Evolutionary conservation across 2,329 filamentous ascomycete genomes (phyloP).

Genomic region (Lasiodiplodia gonubiensis): DNA sequence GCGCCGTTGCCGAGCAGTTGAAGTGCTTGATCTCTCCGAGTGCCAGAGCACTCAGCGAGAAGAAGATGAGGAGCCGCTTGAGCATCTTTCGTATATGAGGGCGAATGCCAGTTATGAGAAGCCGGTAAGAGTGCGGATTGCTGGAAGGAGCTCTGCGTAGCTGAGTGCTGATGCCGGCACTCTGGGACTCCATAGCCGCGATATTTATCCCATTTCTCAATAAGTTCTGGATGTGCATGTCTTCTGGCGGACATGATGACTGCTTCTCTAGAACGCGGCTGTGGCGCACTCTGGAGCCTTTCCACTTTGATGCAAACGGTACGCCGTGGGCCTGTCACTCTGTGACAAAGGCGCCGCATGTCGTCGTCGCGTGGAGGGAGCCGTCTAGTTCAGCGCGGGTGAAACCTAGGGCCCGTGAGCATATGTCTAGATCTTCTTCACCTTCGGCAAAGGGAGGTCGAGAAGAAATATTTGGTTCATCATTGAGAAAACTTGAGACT

Average conservation of each 20-base stretch:
- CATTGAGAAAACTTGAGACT: slow-evolving; percentile 26
- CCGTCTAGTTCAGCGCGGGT: slow-evolving; percentile 13
- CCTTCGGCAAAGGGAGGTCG: slow-evolving; percentile 12
- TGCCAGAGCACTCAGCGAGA: slow-evolving; percentile 38
- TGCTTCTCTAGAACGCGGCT: slow-evolving; percentile 27
- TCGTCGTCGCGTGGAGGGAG: slow-evolving; percentile 8
- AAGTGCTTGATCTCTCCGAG: slow-evolving; percentile 44
- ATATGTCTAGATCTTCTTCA: slow-evolving; percentile 22
- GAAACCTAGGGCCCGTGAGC: slow-evolving; percentile 17
- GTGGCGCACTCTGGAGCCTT: slow-evolving; percentile 29
- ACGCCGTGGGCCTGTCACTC: slow-evolving; percentile 9
- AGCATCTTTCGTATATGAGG: slow-evolving; percentile 34
- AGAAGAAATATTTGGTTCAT: slow-evolving; percentile 28
- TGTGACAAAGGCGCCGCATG: slow-evolving; percentile 25
- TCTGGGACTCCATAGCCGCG: slow-evolving; percentile 31
- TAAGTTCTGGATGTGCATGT: slow-evolving; percentile 37
- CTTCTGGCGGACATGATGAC: not conserved
- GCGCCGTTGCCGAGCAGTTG: slow-evolving; percentile 49
- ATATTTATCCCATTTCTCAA: slow-evolving; percentile 39
- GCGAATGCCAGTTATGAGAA: not conserved
- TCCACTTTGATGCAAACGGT: slow-evolving; percentile 27
- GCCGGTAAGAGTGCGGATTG: slow-evolving; percentile 4
- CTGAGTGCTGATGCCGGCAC: slow-evolving; percentile 16
- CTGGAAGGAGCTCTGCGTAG: slow-evolving; percentile 15
- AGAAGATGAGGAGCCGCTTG: slow-evolving; percentile 41